These are phyloP conservation scores for Ustilago crameri DNA, from an alignment of 1,284 basidiomycete species.

Conservation along the genomic window DNA sequence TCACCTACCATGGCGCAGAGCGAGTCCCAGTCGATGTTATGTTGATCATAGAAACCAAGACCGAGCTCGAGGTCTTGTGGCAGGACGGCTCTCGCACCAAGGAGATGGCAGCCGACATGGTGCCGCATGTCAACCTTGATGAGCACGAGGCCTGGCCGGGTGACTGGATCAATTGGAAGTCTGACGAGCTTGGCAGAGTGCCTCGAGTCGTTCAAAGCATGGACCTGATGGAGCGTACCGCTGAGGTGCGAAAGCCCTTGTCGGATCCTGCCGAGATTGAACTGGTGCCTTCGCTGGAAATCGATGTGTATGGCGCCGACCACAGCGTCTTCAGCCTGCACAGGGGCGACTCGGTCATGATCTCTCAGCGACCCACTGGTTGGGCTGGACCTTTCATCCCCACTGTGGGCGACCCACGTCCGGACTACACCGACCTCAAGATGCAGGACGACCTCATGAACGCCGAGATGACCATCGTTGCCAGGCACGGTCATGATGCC, in stretches of 20 bases:
- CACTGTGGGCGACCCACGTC: constrained; percentile 42
- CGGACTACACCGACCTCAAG: constrained; percentile 29
- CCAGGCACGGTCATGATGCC: neutral
- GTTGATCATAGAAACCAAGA: constrained; percentile 77
- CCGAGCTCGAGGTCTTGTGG: constrained; percentile 82
- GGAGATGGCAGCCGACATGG: constrained; percentile 75
- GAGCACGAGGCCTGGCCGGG: constrained; percentile 74
- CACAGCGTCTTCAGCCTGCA: constrained; percentile 76
- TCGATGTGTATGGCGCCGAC: constrained; percentile 79
- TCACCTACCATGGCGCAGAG: constrained; percentile 35
- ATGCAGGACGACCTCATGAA: constrained; percentile 37
- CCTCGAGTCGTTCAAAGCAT: constrained; percentile 79
- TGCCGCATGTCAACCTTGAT: constrained; percentile 77
- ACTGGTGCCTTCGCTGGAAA: constrained; percentile 83
- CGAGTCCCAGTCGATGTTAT: constrained; percentile 42
- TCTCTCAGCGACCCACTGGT: constrained; percentile 77
- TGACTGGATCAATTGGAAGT: constrained; percentile 87
- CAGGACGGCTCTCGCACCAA: constrained; percentile 80
- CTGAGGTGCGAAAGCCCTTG: constrained; percentile 54
- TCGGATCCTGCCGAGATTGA: constrained; percentile 70
- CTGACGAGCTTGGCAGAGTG: constrained; percentile 73
- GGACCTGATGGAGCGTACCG: constrained; percentile 63
- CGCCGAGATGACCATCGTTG: constrained; percentile 25
- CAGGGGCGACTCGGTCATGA: constrained; percentile 84
- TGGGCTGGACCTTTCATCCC: constrained; percentile 40